Percentiles rank a stretch among this genome's conserved stretches.
These are phyloP conservation scores for Ampelomyces quisqualis DNA, from an alignment of 2,329 filamentous ascomycete species.

Conservation along the genomic window DNA sequence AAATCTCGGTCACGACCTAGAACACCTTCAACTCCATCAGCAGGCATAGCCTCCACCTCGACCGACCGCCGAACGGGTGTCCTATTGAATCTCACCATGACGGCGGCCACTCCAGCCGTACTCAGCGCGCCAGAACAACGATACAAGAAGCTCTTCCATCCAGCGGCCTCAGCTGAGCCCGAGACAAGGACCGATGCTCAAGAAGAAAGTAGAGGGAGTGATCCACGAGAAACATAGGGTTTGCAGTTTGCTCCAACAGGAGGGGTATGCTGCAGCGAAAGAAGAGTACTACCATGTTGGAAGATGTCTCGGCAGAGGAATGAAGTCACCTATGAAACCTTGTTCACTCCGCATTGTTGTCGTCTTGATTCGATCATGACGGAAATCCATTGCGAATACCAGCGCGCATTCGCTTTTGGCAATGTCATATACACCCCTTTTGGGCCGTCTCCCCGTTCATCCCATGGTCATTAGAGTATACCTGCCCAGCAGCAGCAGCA, in stretches of 20 bases:
- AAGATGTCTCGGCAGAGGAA: too few species aligned
- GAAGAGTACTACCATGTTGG: conserved; percentile 13
- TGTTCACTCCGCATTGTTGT: too few species aligned
- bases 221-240: conserved; percentile 11
- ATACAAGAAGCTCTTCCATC: conserved; percentile 48
- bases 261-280: conserved; percentile 36
- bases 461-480: too few species aligned
- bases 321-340: background rate
- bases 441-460: too few species aligned
- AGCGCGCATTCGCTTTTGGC: too few species aligned
- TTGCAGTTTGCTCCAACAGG: conserved; percentile 33
- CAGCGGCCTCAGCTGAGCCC: conserved; percentile 17
- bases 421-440: too few species aligned
- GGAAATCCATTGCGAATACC: too few species aligned
- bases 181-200: conserved; percentile 16
- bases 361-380: too few species aligned
- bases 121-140: conserved; percentile 44
- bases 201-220: conserved; percentile 16
- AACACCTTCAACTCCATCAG: conserved; percentile 19
- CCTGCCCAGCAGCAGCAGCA: too few species aligned
- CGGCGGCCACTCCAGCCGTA: conserved; percentile 13
- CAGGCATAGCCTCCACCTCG: conserved; percentile 16
- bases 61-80: conserved; percentile 21
- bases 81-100: conserved; percentile 29
- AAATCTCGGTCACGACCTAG: conserved; percentile 17